Conservation (phyloP, 768 basidiomycete species). For the Boletus pseudo-olivaceus region DNA sequence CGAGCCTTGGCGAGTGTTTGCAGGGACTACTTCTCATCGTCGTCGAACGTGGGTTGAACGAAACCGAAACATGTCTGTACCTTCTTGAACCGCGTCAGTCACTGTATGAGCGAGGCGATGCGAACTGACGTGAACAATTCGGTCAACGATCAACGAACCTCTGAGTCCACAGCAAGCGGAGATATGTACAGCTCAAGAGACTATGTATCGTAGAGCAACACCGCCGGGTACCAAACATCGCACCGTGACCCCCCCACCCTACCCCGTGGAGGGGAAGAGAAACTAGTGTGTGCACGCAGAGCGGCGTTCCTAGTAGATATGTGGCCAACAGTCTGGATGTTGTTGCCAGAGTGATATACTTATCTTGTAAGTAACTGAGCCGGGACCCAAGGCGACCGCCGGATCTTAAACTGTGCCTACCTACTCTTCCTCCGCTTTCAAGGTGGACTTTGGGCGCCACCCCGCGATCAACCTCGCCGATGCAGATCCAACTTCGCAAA, state of each 20-base stretch:
- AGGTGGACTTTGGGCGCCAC: background rate
- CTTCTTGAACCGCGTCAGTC: background rate
- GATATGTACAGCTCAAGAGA: background rate
- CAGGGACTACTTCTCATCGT: no score
- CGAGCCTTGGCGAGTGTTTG: background rate
- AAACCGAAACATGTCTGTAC: no score
- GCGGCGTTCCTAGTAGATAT: background rate
- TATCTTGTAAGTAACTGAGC: background rate
- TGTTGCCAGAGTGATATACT: background rate
- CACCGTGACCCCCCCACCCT: background rate
- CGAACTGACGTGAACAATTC: background rate
- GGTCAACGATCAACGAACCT: background rate
- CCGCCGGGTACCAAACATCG: background rate
- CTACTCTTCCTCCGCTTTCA: background rate
- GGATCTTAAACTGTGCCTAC: background rate
- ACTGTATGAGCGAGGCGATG: background rate
- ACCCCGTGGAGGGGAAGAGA: background rate
- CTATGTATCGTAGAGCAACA: no score
- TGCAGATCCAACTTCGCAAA: background rate
- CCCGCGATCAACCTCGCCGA: no score
- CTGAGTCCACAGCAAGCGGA: background rate
- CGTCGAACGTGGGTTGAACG: no score
- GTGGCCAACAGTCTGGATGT: background rate
- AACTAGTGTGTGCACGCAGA: background rate
- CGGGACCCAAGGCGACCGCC: background rate